A percentile compares a stretch with the other conserved stretches of the same genome.
Conservation (phyloP, 2,329 filamentous ascomycete genomes). For the Lachnellula cervina region DNA sequence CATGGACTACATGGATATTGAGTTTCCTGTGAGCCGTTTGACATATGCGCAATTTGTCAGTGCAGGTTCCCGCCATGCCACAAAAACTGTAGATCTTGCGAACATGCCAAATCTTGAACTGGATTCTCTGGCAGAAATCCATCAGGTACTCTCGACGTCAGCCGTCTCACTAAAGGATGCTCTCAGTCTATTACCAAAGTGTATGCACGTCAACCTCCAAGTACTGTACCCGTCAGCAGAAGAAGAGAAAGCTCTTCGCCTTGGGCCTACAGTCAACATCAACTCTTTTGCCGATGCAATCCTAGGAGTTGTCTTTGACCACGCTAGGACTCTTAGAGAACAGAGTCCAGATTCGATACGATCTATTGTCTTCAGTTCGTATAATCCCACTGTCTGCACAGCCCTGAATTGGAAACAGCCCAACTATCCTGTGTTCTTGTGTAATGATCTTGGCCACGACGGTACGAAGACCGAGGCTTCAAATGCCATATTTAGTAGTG, state of each 20-base stretch:
- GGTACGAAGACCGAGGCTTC: conserved; percentile 32
- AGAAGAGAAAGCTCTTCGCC: conserved; percentile 65
- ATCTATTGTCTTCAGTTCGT: conserved; percentile 91
- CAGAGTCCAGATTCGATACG: conserved; percentile 67
- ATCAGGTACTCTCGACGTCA: conserved; percentile 67
- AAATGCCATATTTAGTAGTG: conserved; percentile 43
- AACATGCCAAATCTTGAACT: conserved; percentile 43
- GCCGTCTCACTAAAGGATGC: conserved; percentile 78
- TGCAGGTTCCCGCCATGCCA: conserved; percentile 30
- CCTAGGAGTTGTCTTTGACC: conserved; percentile 82
- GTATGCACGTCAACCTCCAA: conserved; percentile 88
- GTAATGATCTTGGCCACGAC: conserved; percentile 79
- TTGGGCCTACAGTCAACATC: conserved; percentile 74
- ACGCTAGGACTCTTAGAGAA: conserved; percentile 67
- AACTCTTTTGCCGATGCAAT: conserved; percentile 84
- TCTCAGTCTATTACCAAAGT: conserved; percentile 66
- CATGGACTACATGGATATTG: conserved; percentile 67
- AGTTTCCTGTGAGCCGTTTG: conserved; percentile 76
- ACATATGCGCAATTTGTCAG: conserved; percentile 66
- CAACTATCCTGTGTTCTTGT: conserved; percentile 93
- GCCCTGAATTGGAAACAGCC: conserved; percentile 99
- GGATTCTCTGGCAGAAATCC: conserved; percentile 58
- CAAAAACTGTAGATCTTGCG: conserved; percentile 36
- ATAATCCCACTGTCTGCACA: conserved; percentile 84
- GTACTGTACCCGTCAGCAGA: conserved; percentile 75